Percentiles rank a stretch among this genome's conserved stretches.
These are phyloP conservation scores for Cetraspora pellucida DNA, from an alignment of 192 early-diverging fungal species.

Conservation along the genomic window DNA sequence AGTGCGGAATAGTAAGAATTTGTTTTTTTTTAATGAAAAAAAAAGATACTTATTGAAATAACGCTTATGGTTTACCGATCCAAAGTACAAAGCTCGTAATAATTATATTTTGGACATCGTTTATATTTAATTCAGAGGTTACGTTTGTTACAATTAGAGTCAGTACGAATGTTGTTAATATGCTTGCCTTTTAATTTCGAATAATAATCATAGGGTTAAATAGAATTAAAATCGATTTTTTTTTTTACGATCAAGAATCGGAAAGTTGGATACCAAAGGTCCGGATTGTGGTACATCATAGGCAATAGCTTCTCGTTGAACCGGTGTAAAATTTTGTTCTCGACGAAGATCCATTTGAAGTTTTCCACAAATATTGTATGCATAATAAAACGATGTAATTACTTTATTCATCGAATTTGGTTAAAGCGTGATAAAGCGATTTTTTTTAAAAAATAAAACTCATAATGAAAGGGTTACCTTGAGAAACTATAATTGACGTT, in stretches of 20 bases:
- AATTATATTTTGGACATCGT: neutral
- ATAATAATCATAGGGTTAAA: neutral
- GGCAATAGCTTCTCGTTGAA: neutral
- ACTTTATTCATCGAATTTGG: neutral
- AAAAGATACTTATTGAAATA: neutral
- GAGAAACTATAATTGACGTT: slow-evolving; percentile 2
- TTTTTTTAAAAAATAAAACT: neutral
- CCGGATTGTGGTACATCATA: slow-evolving; percentile 15
- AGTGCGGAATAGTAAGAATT: neutral
- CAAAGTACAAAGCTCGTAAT: slow-evolving; percentile 5
- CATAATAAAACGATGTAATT: slow-evolving; percentile 15
- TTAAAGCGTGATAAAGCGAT: neutral
- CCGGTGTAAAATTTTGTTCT: neutral
- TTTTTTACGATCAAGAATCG: too few species aligned
- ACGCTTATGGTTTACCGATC: slow-evolving; percentile 3
- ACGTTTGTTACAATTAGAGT: neutral
- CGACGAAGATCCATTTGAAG: slow-evolving; percentile 10
- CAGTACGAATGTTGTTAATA: neutral
- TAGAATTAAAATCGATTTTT: neutral
- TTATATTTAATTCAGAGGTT: neutral
- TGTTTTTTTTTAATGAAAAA: neutral
- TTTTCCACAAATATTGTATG: slow-evolving; percentile 23
- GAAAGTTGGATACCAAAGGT: neutral
- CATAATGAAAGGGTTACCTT: neutral
- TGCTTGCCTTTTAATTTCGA: slow-evolving; percentile 21